These are phyloP conservation scores for Boletus nobilissimus DNA, from an alignment of 1,284 basidiomycete genomes.

Conservation along the genomic window DNA sequence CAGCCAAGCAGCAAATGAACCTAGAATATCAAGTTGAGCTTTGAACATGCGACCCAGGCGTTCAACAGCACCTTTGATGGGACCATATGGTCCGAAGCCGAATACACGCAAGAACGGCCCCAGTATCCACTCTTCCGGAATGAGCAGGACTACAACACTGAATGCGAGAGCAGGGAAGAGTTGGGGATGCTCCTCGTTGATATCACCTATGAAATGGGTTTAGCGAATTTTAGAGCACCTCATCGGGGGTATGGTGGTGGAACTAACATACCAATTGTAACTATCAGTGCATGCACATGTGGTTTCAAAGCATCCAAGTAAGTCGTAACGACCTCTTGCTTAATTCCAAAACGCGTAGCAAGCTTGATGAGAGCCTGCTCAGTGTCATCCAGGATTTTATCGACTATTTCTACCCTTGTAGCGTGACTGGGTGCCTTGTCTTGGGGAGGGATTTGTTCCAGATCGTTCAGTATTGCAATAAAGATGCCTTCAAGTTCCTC, in stretches of 20 bases:
- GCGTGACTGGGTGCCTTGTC: constrained; percentile 11
- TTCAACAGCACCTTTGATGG: constrained; percentile 28
- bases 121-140: constrained; percentile 32
- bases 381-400: constrained; percentile 23
- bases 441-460: constrained; percentile 12
- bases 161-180: constrained; percentile 21
- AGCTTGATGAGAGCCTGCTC: constrained; percentile 1
- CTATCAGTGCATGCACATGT: neutral
- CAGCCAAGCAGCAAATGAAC: constrained; percentile 27
- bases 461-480: neutral
- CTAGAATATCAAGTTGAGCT: neutral
- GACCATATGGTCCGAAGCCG: constrained; percentile 31
- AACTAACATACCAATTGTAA: constrained; percentile 22
- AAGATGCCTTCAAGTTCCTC: constrained; percentile 24
- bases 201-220: constrained; percentile 23
- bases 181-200: constrained; percentile 29
- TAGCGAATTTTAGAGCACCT: neutral
- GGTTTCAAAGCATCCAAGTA: constrained; percentile 24
- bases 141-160: constrained; percentile 18
- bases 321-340: neutral
- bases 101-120: constrained; percentile 24
- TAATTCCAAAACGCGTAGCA: constrained; percentile 1
- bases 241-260: too few relatives aligned
- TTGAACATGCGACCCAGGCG: neutral
- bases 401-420: constrained; percentile 23